phyloP scores from a whole-genome alignment of 495 filamentous ascomycete species.

The Eremomyces bilateralis region DNA sequence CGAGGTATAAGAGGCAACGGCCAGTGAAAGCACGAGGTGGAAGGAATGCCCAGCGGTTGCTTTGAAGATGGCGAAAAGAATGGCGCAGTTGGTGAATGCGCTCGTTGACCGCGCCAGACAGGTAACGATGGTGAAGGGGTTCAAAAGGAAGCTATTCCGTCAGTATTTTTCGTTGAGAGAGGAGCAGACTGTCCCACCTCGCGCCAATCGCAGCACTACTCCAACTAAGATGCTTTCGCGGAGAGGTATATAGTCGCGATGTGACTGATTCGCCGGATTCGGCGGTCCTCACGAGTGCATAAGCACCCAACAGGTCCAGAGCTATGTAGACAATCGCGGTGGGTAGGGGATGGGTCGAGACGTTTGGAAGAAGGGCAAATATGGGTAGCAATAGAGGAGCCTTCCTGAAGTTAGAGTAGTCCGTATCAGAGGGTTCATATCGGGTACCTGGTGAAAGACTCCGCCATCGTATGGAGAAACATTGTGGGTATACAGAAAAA shows the following conservation, averaged over 20 bases:
- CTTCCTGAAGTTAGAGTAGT: conserved; percentile 20
- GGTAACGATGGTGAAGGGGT: conserved; percentile 82
- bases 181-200: conserved; percentile 27
- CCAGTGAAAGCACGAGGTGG: conserved; percentile 65
- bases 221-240: conserved; percentile 57
- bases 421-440: neutral
- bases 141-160: conserved; percentile 56
- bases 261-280: conserved; percentile 56
- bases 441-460: conserved; percentile 69
- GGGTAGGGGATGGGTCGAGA: conserved; percentile 37
- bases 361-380: conserved; percentile 65
- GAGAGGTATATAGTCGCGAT: conserved; percentile 52
- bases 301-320: conserved; percentile 63
- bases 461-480: conserved; percentile 95
- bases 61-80: conserved; percentile 64
- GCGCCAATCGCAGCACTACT: conserved; percentile 58
- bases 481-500: conserved; percentile 90
- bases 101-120: conserved; percentile 83
- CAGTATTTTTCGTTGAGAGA: conserved; percentile 4
- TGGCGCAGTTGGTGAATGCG: conserved; percentile 74
- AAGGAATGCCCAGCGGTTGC: conserved; percentile 54
- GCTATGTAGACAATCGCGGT: conserved; percentile 62
- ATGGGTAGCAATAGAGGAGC: conserved; percentile 80
- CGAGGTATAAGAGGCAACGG: conserved; percentile 74
- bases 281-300: conserved; percentile 64